Conservation (phyloP, 2,329 filamentous ascomycete species). For the Leptosphaerulina australis region DNA sequence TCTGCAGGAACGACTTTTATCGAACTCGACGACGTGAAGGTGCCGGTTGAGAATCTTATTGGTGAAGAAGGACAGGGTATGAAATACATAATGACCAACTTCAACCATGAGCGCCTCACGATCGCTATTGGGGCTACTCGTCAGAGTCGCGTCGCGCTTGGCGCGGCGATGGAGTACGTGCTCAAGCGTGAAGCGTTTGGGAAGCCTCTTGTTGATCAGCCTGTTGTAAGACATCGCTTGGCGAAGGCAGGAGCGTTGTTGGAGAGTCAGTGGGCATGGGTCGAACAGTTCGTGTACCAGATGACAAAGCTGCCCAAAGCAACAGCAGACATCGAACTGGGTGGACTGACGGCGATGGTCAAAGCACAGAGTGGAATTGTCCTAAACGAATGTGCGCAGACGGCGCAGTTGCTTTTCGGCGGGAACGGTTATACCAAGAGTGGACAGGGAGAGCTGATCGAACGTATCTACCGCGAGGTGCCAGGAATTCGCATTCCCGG, state of each 20-base stretch:
- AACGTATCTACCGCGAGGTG: conserved; percentile 71
- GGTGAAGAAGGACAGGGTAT: conserved; percentile 74
- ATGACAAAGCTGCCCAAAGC: conserved; percentile 66
- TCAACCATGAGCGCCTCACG: conserved; percentile 76
- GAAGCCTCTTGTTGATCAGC: conserved; percentile 73
- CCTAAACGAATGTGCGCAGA: conserved; percentile 72
- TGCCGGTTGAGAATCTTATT: conserved; percentile 72
- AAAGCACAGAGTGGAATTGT: conserved; percentile 77
- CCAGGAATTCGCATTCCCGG: conserved; percentile 67
- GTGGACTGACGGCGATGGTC: conserved; percentile 72
- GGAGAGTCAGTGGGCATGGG: conserved; percentile 74
- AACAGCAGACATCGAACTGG: conserved; percentile 68
- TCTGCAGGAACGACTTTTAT: conserved; percentile 75
- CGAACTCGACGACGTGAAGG: conserved; percentile 75
- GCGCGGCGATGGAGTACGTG: conserved; percentile 66
- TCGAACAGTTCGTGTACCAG: conserved; percentile 73
- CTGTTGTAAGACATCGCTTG: conserved; percentile 74
- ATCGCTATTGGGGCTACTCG: conserved; percentile 70
- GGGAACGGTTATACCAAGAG: conserved; percentile 73
- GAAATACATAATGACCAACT: conserved; percentile 77
- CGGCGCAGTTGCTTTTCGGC: conserved; percentile 72
- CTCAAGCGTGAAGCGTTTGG: conserved; percentile 71
- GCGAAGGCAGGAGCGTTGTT: conserved; percentile 72
- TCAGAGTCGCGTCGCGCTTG: conserved; percentile 65
- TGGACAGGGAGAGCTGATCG: conserved; percentile 73